Conservation (phyloP, 1,139 yeast genomes). For the Arxiozyma telluris region DNA sequence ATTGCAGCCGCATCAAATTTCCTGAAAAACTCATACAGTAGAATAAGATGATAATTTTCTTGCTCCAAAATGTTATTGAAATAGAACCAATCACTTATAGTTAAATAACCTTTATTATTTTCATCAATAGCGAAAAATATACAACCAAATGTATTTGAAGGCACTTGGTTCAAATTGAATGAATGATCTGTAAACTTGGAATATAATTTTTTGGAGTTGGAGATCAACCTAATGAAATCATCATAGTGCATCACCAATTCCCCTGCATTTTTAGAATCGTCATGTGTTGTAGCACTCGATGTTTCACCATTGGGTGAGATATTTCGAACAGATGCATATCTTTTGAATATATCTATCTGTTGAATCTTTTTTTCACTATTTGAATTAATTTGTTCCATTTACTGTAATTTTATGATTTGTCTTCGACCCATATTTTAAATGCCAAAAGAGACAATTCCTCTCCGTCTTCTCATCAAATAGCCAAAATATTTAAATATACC, state of each 20-base stretch:
- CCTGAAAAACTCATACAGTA: slow-evolving; percentile 43
- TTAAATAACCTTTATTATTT: slow-evolving; percentile 52
- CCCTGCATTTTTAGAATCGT: slow-evolving; percentile 9
- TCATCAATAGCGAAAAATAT: slow-evolving; percentile 60
- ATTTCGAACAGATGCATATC: slow-evolving; percentile 15
- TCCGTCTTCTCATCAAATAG: background rate
- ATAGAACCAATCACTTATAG: slow-evolving; percentile 49
- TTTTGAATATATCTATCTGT: slow-evolving; percentile 34
- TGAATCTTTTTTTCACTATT: slow-evolving; percentile 31
- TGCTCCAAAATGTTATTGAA: slow-evolving; percentile 48
- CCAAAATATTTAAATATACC: background rate
- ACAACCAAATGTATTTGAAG: slow-evolving; percentile 36
- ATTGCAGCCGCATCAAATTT: slow-evolving; percentile 31
- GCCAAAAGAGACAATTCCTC: background rate
- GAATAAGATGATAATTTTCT: slow-evolving; percentile 50
- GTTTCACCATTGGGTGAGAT: background rate
- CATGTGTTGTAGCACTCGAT: background rate
- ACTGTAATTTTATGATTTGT: background rate
- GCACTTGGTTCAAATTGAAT: slow-evolving; percentile 29
- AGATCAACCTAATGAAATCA: slow-evolving; percentile 30
- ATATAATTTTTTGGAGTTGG: slow-evolving; percentile 29
- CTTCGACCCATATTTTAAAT: background rate
- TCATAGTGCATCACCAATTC: slow-evolving; percentile 31
- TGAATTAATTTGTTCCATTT: slow-evolving; percentile 34
- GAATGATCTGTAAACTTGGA: slow-evolving; percentile 30